Percentiles rank a stretch among this genome's conserved stretches.
Evolutionary conservation across 805 yeast genomes (phyloP).

Genomic region (Kodamaea sagamina): DNA sequence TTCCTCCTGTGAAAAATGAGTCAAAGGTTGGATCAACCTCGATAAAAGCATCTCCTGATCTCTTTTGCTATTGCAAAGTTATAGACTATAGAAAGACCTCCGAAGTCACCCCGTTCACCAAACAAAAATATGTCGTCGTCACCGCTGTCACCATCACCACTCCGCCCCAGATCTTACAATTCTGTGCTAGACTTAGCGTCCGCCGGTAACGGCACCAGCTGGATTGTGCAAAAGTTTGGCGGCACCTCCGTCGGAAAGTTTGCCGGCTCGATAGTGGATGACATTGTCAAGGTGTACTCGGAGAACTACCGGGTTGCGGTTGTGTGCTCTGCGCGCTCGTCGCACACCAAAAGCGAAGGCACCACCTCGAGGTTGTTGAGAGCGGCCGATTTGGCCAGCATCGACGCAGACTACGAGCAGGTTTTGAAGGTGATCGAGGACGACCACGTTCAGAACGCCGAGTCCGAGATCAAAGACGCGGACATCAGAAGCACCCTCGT

Average conservation of each 20-base stretch:
- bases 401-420: conserved; percentile 56
- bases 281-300: conserved; percentile 72
- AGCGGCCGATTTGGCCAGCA: conserved; percentile 80
- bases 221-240: conserved; percentile 85
- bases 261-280: conserved; percentile 79
- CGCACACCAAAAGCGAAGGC: conserved; percentile 90
- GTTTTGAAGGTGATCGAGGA: conserved; percentile 67
- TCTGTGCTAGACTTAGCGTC: conserved; percentile 41
- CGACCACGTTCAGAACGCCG: conserved; percentile 81
- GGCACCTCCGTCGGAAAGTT: conserved; percentile 98
- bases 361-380: conserved; percentile 83
- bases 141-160: conserved; percentile 12
- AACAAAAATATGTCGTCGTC: conserved; percentile 8
- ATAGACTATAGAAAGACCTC: too few species aligned
- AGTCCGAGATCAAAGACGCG: conserved; percentile 45
- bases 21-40: too few species aligned
- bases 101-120: neutral
- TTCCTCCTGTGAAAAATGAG: too few species aligned
- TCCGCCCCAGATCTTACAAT: conserved; percentile 34
- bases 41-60: too few species aligned
- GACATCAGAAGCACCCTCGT: conserved; percentile 56
- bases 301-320: conserved; percentile 74
- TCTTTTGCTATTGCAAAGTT: too few species aligned
- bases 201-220: conserved; percentile 17
- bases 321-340: conserved; percentile 94